Conservation (phyloP, 441 rosid genomes). For the Erysimum pusillum region DNA sequence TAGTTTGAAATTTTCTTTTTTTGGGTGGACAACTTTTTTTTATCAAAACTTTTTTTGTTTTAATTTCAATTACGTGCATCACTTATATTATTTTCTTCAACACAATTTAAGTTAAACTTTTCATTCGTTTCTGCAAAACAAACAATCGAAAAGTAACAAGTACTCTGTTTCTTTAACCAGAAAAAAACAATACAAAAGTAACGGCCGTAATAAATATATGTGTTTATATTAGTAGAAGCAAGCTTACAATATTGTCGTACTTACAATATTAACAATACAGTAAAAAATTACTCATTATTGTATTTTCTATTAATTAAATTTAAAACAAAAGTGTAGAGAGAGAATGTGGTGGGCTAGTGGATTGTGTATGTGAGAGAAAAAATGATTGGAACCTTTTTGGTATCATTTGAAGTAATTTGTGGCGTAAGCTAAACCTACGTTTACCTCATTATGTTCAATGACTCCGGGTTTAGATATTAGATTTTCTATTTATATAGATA, state of each 20-base stretch:
- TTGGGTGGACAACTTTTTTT: background rate
- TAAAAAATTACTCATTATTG: background rate
- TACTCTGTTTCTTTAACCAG: no score
- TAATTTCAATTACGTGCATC: background rate
- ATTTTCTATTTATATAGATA: background rate
- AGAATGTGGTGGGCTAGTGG: conserved; percentile 44
- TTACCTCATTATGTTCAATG: conserved; percentile 59
- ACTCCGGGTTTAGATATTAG: conserved; percentile 50
- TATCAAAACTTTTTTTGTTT: background rate
- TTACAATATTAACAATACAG: background rate
- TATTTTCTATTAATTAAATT: background rate
- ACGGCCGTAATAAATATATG: conserved; percentile 21
- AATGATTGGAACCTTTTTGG: conserved; percentile 66
- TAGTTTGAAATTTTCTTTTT: background rate
- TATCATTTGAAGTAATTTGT: conserved; percentile 56
- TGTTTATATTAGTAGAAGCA: conserved; percentile 8
- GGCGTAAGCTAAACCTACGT: conserved; percentile 65
- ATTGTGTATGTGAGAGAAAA: conserved; percentile 30
- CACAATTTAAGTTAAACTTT: background rate
- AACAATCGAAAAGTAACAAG: conserved; percentile 23
- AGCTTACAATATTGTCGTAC: conserved; percentile 31
- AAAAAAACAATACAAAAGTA: conserved; percentile 19
- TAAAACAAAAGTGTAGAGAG: conserved; percentile 15
- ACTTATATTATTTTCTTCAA: background rate
- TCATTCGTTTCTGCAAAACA: background rate